phyloP scores from a whole-genome alignment of 2,329 filamentous ascomycete species.

The Scedosporium minutisporum region DNA sequence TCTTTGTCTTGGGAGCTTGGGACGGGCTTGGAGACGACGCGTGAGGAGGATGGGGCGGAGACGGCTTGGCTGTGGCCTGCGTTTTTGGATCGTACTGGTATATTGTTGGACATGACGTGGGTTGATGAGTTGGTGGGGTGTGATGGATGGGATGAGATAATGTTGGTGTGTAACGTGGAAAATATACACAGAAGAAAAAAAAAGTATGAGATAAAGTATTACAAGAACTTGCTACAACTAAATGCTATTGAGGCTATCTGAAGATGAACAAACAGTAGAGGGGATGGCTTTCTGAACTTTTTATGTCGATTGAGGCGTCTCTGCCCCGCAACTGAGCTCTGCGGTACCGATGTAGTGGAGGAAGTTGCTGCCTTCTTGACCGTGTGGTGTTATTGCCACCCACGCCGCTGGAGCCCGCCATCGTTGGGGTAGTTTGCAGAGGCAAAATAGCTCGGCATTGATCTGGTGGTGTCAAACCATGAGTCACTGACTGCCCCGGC shows the following conservation, averaged over 20 bases:
- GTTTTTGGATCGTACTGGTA: slow-evolving; percentile 17
- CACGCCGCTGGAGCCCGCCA: too few species aligned
- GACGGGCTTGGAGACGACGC: slow-evolving; percentile 55
- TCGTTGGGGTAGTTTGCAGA: too few species aligned
- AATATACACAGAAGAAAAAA: neutral
- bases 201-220: neutral
- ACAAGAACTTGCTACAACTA: neutral
- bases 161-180: neutral
- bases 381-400: too few species aligned
- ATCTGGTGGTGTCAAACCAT: too few species aligned
- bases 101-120: neutral
- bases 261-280: too few species aligned
- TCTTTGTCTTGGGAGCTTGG: slow-evolving; percentile 55
- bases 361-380: too few species aligned
- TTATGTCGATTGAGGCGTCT: too few species aligned
- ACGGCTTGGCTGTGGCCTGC: slow-evolving; percentile 35
- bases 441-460: too few species aligned
- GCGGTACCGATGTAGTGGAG: too few species aligned
- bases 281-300: too few species aligned
- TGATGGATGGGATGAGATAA: neutral
- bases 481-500: too few species aligned
- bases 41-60: slow-evolving; percentile 30
- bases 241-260: neutral
- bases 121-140: neutral
- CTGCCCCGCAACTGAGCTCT: too few species aligned